phyloP scores from a whole-genome alignment of 2,329 filamentous ascomycete genomes.

The Calonectria multiphialidica region DNA sequence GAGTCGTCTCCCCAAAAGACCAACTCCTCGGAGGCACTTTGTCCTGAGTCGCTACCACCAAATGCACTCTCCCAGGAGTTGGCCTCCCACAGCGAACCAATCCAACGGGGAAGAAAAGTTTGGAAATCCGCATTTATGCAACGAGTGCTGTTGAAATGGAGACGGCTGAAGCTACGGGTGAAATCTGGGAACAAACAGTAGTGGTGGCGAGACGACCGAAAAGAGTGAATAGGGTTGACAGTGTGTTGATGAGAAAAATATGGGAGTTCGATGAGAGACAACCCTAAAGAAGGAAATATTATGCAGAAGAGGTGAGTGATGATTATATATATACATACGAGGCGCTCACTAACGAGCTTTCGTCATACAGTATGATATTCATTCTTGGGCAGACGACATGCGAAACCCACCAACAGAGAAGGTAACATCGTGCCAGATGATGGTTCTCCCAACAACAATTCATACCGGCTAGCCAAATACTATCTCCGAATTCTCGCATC shows the following conservation, averaged over 20 bases:
- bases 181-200: slow-evolving; percentile 35
- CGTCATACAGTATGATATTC: slow-evolving; percentile 17
- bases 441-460: no score
- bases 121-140: slow-evolving; percentile 62
- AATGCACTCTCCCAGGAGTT: not conserved
- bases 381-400: not conserved
- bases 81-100: no score
- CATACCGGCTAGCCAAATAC: slow-evolving; percentile 52
- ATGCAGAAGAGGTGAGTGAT: slow-evolving; percentile 16
- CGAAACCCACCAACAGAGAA: slow-evolving; percentile 1
- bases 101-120: slow-evolving; percentile 55
- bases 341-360: slow-evolving; percentile 14
- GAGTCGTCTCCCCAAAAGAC: not conserved
- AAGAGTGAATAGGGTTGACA: slow-evolving; percentile 58
- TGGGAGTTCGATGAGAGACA: slow-evolving; percentile 52
- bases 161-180: slow-evolving; percentile 46
- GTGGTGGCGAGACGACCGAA: slow-evolving; percentile 57
- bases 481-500: slow-evolving; percentile 54
- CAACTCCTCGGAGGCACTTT: not conserved
- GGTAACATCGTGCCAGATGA: slow-evolving; percentile 23
- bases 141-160: slow-evolving; percentile 58
- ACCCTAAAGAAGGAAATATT: slow-evolving; percentile 13
- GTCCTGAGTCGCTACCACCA: not conserved
- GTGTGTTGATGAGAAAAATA: slow-evolving; percentile 56
- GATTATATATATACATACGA: no score